Evolutionary conservation across 371 early-diverging fungal species (phyloP), one percentile per base, ranked within the genome.

Genomic region (Mucor piriformis): DNA sequence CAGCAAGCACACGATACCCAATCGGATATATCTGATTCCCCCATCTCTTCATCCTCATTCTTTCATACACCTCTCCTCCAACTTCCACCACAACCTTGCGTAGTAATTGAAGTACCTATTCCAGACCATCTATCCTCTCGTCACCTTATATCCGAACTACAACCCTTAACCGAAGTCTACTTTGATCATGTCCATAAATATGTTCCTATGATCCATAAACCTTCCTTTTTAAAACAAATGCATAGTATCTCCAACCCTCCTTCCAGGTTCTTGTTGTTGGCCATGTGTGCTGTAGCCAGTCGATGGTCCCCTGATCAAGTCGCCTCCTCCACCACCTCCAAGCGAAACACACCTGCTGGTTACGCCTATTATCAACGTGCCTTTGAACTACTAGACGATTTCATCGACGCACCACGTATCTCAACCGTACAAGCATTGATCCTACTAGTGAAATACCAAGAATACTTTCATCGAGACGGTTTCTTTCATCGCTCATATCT

Each of bases 351-450:
- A 3, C 55, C 57, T 8, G 70, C 76, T 3, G 81, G 81, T 23
- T 70, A 73, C 27, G 27, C 51, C 20, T 81, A 59, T 62, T 77
- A 75, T 52, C 74, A 70, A 32, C 60, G 65, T 6, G 77, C 81
- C 10, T 61, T 76, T 46, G 81, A 69, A 0, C 42, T 88, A 29
- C 75, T 91, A 13, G 89, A 88, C 60, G 86, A 89, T 43, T 84
- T 81, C 60, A 72, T 84, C 57, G 91, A 88, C 61, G 70, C 77
- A 5, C 88, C 91, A 18, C 75, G 81, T 10, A 64, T 87, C n/a
- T 78, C 84, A 13, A 89, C 90, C 3, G 85, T 91, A 1, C 83
- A 87, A 46, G 88, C 89, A 0, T 67, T 92, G 16, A 66, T 92
- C 16, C 65, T 91, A 24, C 64, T 92, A 64, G 82, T 88, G 3